These are phyloP conservation scores for Oryza nivara DNA, from an alignment of 176 grass and related monocot genomes.

Conservation along the genomic window DNA sequence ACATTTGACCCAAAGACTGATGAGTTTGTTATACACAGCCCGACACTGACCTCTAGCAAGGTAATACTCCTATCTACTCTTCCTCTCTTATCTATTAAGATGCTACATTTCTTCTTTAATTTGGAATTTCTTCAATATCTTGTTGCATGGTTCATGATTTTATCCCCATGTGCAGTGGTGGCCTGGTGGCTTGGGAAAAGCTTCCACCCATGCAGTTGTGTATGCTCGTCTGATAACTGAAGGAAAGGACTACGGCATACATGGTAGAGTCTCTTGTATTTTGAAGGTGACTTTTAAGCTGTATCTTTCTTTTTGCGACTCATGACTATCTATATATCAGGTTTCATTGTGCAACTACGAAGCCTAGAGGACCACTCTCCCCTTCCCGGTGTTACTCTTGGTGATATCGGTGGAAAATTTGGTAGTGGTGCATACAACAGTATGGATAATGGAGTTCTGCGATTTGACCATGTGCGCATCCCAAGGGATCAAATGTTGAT, in stretches of 20 bases:
- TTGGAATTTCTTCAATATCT: neutral
- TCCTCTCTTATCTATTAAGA: neutral
- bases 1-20: constrained; percentile 84
- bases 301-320: constrained; percentile 1
- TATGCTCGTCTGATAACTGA: constrained; percentile 90
- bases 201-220: constrained; percentile 90
- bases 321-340: constrained; percentile 48
- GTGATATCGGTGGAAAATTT: constrained; percentile 98
- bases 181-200: constrained; percentile 97
- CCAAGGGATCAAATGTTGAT: constrained; percentile 98
- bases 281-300: constrained; percentile 7
- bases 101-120: neutral
- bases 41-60: constrained; percentile 96
- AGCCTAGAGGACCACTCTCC: constrained; percentile 95
- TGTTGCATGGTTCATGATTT: constrained; percentile 7
- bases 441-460: constrained; percentile 97
- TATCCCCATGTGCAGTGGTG: constrained; percentile 75
- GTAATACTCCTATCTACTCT: constrained; percentile 47
- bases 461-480: constrained; percentile 94
- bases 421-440: constrained; percentile 96
- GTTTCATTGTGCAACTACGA: constrained; percentile 94
- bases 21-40: constrained; percentile 97
- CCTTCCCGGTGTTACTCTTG: constrained; percentile 83
- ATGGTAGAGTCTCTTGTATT: constrained; percentile 64
- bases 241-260: constrained; percentile 90